A percentile compares a stretch with the other conserved stretches of the same genome.
phyloP scores from a whole-genome alignment of 2,329 filamentous ascomycete genomes.

The Thermochaetoides dissita region DNA sequence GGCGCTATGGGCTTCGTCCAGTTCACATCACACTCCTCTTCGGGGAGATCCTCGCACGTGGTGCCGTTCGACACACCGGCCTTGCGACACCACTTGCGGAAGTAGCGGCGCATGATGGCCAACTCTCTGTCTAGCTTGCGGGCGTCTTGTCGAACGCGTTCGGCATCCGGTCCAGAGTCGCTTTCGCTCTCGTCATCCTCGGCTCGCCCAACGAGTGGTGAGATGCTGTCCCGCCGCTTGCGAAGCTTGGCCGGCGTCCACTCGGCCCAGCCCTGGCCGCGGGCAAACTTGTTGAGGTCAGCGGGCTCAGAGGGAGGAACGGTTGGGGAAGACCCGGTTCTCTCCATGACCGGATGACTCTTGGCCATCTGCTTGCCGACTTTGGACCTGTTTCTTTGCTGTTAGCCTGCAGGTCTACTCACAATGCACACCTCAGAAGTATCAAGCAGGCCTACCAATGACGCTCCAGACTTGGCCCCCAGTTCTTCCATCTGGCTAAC shows the following conservation, averaged over 20 bases:
- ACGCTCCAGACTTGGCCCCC: conserved; percentile 44
- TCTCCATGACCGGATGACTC: conserved; percentile 12
- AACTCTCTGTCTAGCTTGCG: conserved; percentile 40
- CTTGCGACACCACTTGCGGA: conserved; percentile 57
- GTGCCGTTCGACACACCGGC: conserved; percentile 43
- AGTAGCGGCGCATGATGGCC: conserved; percentile 52
- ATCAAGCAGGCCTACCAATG: conserved; percentile 40
- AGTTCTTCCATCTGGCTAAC: conserved; percentile 64
- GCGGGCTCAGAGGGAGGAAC: no score
- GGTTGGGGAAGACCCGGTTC: not conserved
- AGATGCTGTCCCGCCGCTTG: conserved; percentile 19
- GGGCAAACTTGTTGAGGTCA: no score
- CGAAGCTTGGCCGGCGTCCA: conserved; percentile 25
- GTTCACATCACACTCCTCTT: conserved; percentile 47
- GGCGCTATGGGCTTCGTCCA: conserved; percentile 77
- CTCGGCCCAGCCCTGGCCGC: conserved; percentile 20
- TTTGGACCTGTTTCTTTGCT: conserved; percentile 4
- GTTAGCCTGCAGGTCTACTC: no score
- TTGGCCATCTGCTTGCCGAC: conserved; percentile 7
- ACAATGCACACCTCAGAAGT: not conserved
- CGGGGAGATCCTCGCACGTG: conserved; percentile 40
- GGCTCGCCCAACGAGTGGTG: conserved; percentile 25
- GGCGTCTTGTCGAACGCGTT: conserved; percentile 22
- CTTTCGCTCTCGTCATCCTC: conserved; percentile 17
- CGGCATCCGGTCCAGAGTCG: conserved; percentile 17